Evolutionary conservation across 305 asterid species (phyloP).

Genomic region (Ilex paraguariensis): DNA sequence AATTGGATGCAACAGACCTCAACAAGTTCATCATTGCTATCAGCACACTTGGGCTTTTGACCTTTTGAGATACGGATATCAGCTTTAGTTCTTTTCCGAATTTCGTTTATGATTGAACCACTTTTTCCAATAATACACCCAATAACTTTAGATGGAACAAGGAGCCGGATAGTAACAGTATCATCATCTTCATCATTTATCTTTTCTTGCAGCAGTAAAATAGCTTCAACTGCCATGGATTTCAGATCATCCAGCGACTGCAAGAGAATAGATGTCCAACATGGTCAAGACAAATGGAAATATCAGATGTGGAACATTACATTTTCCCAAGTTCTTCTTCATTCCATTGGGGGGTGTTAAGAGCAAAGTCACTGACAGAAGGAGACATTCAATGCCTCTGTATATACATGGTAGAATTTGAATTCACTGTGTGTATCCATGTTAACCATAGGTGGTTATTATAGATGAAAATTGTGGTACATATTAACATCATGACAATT

Average conservation of each 20-base stretch:
- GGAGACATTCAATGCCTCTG: too few relatives aligned
- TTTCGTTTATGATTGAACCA: conserved; percentile 85
- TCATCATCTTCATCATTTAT: conserved; percentile 79
- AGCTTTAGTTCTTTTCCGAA: conserved; percentile 81
- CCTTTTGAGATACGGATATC: conserved; percentile 85
- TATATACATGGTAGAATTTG: too few relatives aligned
- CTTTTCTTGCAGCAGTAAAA: conserved; percentile 77
- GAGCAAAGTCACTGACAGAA: too few relatives aligned
- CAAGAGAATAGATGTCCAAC: conserved; percentile 10
- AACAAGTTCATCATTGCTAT: conserved; percentile 73
- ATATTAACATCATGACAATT: too few relatives aligned
- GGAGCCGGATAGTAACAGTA: conserved; percentile 59
- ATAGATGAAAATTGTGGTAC: too few relatives aligned
- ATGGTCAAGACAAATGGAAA: too few relatives aligned
- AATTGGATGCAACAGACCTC: conserved; percentile 46
- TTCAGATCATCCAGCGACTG: conserved; percentile 83
- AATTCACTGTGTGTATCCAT: too few relatives aligned
- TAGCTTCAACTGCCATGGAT: conserved; percentile 94
- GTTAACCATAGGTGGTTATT: too few relatives aligned
- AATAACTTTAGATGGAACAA: conserved; percentile 79
- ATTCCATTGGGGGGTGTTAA: too few relatives aligned
- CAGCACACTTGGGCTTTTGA: conserved; percentile 71
- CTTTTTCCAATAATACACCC: conserved; percentile 91
- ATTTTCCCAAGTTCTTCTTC: too few relatives aligned
- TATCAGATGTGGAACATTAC: too few relatives aligned